Evolutionary conservation across 768 basidiomycete genomes (phyloP), one percentile per base, ranked within the genome.

Genomic region (Amanita polypyramis): DNA sequence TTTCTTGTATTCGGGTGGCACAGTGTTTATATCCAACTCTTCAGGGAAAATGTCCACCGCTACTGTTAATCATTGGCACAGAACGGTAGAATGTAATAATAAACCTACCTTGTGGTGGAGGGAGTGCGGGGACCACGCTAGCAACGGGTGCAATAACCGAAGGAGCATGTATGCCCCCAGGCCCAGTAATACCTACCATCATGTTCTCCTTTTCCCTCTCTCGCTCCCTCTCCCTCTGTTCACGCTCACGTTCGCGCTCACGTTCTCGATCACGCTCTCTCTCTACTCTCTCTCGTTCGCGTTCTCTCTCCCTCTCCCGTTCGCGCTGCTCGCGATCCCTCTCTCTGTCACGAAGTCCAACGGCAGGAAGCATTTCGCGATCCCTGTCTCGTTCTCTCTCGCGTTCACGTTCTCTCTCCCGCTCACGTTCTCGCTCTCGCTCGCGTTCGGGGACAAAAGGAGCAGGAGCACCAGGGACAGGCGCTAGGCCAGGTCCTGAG

Each of bases 1-100:
- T 58, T 77, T 81, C 65, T 79, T 80, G 50, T 72, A 63, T 33
- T 82, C 79, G 0, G 78, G 63, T 2, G 77, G 70, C 7, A 77
- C 46, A 43, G 54, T 45, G 35, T 65, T 62, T 12, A 64, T 55
- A 43, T 67, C 64, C 25, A 66, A 49, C 34, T 76, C 75, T 41
- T 79, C 77, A 5, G 69, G 71, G 58, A 76, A 76, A 27, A 63
- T 61, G 11, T 56, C 62, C 25, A 37, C 51, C 17, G 54, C 35
- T 0, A 51, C 56, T 15, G 55, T 54, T 51, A n/a, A 61, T 51
- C 4, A 54, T 45, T 21, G 21, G 19, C 12, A 36, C 4, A 34
- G 21, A 19, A 34, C 15, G 32, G 14, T 8, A 11, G 29, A 20
- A 44, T 15, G 7, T 1, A 44, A 2, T 5, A 21, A 32, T 11